Base-by-base conservation (phyloP, 164 flowering plant species). In the Hamamelis virginiana region DNA sequence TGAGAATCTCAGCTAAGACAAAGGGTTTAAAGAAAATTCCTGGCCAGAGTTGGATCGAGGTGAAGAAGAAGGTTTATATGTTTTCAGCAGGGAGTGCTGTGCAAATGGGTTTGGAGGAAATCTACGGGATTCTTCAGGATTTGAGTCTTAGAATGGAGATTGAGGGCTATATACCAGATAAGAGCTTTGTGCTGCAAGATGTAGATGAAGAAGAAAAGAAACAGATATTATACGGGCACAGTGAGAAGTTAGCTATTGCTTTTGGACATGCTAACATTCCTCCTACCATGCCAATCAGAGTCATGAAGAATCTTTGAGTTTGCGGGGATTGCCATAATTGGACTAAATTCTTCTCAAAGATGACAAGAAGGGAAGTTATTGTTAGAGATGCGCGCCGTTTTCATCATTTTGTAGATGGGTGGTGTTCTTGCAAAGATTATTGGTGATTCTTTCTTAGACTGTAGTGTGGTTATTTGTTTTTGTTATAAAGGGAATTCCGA, bases 21-120 rank as follows among this genome's bases (percentile, higher is more conserved):
- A 87, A 76, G 72, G 94, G 94, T 41, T 69, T 88, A 64, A 88
- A 78, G 86, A 90, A 93, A 82, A 72, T 67, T 64, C 78, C 86
- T 0, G 96, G 92, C 4, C 82, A 79, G 68, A 93, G 97, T 69
- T 89, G 92, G 95, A 86, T 93, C 56, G 88, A 87, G 76, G 82
- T 91, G 75, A 77, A 86, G 74, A 86, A 87, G 71, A 84, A 84
- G 79, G 72, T 88, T 26, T 74, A 79, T 62, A 68, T 64, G 65
- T 91, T 93, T 75, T 76, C 85, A n/a, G 80, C 95, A 5, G 92
- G 95, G 26, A 72, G 73, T 61, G 55, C 68, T 57, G 25, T 52
- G 66, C 74, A 80, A 52, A 65, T 25, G 22, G 85, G 79, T 25
- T 69, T 83, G 66, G 85, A 85, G 38, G 76, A 74, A 53, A 66